phyloP scores from a whole-genome alignment of 2,329 filamentous ascomycete genomes.

The Trichoderma gracile region DNA sequence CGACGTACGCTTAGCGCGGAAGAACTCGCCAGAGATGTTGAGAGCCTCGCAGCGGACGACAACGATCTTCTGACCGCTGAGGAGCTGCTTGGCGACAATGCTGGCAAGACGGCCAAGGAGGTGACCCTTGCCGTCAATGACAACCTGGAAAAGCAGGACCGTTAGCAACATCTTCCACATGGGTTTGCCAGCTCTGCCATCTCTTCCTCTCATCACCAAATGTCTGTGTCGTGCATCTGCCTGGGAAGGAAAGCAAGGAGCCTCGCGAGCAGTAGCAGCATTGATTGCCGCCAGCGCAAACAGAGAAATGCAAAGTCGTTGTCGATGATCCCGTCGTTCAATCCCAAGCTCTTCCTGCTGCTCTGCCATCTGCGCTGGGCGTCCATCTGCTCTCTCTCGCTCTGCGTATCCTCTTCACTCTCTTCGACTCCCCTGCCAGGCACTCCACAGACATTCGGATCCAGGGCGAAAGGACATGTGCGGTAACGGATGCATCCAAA shows the following conservation, averaged over 20 bases:
- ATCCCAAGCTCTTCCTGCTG: constrained; percentile 10
- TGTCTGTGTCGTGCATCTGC: not conserved
- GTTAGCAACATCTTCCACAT: constrained; percentile 28
- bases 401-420: too few relatives aligned
- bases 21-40: constrained; percentile 99
- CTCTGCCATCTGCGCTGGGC: constrained; percentile 9
- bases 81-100: constrained; percentile 98
- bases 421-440: constrained; percentile 8
- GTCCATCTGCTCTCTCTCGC: not conserved
- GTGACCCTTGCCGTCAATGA: constrained; percentile 99
- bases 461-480: constrained; percentile 21
- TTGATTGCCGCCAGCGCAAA: constrained; percentile 14
- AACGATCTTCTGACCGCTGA: constrained; percentile 99
- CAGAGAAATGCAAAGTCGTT: not conserved
- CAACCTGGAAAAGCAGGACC: constrained; percentile 61
- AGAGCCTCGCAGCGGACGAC: constrained; percentile 97
- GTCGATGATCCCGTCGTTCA: constrained; percentile 6
- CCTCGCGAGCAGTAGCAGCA: constrained; percentile 18
- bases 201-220: not conserved
- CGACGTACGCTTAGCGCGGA: constrained; percentile 98
- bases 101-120: constrained; percentile 98
- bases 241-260: not conserved
- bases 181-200: not conserved
- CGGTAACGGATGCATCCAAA: constrained; percentile 6
- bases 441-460: constrained; percentile 22